Base-by-base conservation (phyloP, 768 basidiomycete genomes). In the Psilocybe cubensis region DNA sequence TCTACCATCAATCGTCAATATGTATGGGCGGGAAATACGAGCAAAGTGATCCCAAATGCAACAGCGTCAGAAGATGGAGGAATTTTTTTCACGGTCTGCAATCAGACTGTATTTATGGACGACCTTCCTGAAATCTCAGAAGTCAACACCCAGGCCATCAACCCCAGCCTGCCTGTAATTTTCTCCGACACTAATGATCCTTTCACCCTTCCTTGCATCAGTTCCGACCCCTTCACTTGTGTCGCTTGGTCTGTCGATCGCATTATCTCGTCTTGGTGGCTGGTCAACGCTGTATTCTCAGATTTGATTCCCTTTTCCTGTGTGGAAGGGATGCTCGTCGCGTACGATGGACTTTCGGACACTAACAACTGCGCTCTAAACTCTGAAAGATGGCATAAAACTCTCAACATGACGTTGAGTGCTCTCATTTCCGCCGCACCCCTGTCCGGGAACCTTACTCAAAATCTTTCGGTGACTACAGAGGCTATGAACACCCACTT, bases 371-470 rank as follows among this genome's bases (percentile, higher is more conserved):
- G 63, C 41, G 40, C 61, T 1, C 27, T 66, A 2, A 63, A 54
- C 3, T 24, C 43, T 29, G 62, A 59, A 10, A 25, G 63, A 28
- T 66, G 64, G 64, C 35, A 10, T 28, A 57, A 61, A 28, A 66
- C 62, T 1, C 52, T 47, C 5, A 56, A 27, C 4, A 59, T 52
- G 28, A 57, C 65, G 53, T 40, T 67, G 20, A 64, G 65, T 31
- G 64, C 64, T 4, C 59, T 67, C 21, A 59, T 65, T 51, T 62
- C 59, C 25, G 65, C 64, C 8, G 55, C 60, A 5, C 58, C 60
- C 2, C 47, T 12, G 28, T 56, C 38, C 3, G 47, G 47, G 42
- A 18, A 20, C 7, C 41, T 42, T 1, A 50, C 35, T 4, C 66
- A 67, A 43, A 35, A 24, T 2, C 49, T 66, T 9, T 23, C 48